Evolutionary conservation across 1,284 basidiomycete species (phyloP), one percentile per base, ranked within the genome.

Genomic region (Moesziomyces globuligerus): DNA sequence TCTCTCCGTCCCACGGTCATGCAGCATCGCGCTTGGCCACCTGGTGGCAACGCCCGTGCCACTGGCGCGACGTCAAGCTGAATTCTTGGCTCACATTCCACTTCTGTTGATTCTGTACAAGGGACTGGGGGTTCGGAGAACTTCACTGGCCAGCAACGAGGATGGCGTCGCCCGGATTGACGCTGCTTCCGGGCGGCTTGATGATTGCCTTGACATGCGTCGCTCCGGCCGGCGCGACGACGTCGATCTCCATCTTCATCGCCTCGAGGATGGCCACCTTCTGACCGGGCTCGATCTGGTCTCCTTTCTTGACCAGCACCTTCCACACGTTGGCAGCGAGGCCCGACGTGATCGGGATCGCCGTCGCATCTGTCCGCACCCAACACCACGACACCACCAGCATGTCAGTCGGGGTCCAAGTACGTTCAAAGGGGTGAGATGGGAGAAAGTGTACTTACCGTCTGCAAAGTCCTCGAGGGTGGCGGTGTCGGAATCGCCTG

Each of bases 211-310:
- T 49, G 24, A 61, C 50, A 3, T 7, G 23, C 5, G 17, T 50
- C 11, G 41, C 44, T 3, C 59, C 50, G 28, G 46, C 51, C 13
- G 50, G 59, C 10, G 43, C 59, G 7, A 54, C 41, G 17, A 61
- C 47, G 32, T 54, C 50, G 29, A 83, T 79, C 74, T 90, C 89
- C 3, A 87, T 89, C 83, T 90, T 90, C 90, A 90, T 90, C 0
- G 89, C 89, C 78, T 90, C 88, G 18, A 90, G 84, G 20, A 90
- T 84, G 4, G 87, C 66, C 45, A 89, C 71, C 9, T 86, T 83
- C 23, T 88, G 84, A 13, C 86, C 86, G 0, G 83, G 82, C n/a
- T 82, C 68, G 43, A 89, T 84, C 0, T 79, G 72, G 50, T 88
- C 86, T 7, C 87, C 87, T 3, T 73, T 81, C 15, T 68, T 70